Percentiles rank a stretch among this genome's conserved stretches.
Conservation (phyloP, 371 early-diverging fungal species). For the Mortierella sp. region DNA sequence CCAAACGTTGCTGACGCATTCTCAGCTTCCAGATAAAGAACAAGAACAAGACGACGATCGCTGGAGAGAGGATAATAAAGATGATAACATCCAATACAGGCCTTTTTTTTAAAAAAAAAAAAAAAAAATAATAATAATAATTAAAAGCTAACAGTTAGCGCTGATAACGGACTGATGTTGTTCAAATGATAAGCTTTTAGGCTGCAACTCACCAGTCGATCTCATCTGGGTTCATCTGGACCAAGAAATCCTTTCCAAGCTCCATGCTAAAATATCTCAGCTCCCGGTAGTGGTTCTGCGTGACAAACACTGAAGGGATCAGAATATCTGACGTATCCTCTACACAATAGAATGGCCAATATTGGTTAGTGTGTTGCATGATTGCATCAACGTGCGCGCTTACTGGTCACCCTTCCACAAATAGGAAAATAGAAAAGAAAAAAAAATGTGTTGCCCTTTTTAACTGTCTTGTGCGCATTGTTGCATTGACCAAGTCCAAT, state of each 20-base stretch:
- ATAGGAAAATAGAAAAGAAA: no score
- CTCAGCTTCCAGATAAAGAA: conserved; percentile 77
- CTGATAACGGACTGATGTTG: neutral
- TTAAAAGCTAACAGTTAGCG: no score
- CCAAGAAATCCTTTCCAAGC: conserved; percentile 60
- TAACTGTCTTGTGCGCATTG: no score
- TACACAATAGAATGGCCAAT: conserved; percentile 26
- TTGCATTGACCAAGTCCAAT: no score
- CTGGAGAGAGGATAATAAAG: conserved; percentile 76
- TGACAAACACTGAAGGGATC: conserved; percentile 83
- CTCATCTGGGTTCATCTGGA: conserved; percentile 58
- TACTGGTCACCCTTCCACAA: no score
- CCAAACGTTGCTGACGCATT: conserved; percentile 67
- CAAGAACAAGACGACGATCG: conserved; percentile 76
- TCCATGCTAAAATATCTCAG: conserved; percentile 60
- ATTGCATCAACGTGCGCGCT: no score
- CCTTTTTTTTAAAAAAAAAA: conserved; percentile 48
- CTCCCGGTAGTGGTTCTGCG: conserved; percentile 71
- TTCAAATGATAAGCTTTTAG: neutral
- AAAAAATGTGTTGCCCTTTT: no score
- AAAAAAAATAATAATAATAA: conserved; percentile 6
- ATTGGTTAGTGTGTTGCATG: neutral
- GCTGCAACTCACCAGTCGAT: conserved; percentile 42
- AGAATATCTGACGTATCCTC: conserved; percentile 79
- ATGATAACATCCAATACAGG: conserved; percentile 79